Evolutionary conservation across 1,284 basidiomycete genomes (phyloP), one percentile per base, ranked within the genome.

Genomic region (Leccinum angustisporum): DNA sequence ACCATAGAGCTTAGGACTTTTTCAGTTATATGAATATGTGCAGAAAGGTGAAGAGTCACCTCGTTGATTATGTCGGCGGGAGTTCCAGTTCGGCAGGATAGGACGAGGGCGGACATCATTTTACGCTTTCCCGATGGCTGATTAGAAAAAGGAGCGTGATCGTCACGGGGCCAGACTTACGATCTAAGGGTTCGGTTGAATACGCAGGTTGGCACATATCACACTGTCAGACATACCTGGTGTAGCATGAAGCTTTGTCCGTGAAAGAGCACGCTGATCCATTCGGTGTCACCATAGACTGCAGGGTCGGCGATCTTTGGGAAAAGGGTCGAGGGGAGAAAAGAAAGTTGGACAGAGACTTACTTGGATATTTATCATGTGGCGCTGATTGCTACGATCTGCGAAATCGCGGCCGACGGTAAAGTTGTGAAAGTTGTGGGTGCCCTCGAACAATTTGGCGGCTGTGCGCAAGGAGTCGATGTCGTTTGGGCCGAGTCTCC

Each of bases 201-300:
- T 54, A 61, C 34, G 21, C n/a, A 27, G 25, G 11, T 5, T 46
- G 58, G 52, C 61, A 75, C 16, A 75, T 16, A 51, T 57, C 33
- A 63, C 18, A 54, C 13, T 4, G 25, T 53, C 43, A 18, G 53
- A 70, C 79, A 58, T 67, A 90, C 90, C 80, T 99, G 97, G 76
- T 99, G 97, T 61, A 99, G 78, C 97, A 99, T 99, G 76, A 99
- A 99, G 68, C 94, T 96, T 76, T 99, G 97, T 0, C 97, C 97
- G 71, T 98, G 95, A 72, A 98, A 90, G 66, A 92, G 83, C 36
- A 99, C 89, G 56, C 90, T 92, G 56, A 99, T 87, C 96, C 97
- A 99, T 73, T 99, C 97, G 1, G 93, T 96, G 34, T 89, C 90
- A 18, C 94, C 92, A 68, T 95, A 90, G 4, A 97, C 88, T 5